phyloP scores from a whole-genome alignment of 148 eudicot species.

The Selenicereus undatus region DNA sequence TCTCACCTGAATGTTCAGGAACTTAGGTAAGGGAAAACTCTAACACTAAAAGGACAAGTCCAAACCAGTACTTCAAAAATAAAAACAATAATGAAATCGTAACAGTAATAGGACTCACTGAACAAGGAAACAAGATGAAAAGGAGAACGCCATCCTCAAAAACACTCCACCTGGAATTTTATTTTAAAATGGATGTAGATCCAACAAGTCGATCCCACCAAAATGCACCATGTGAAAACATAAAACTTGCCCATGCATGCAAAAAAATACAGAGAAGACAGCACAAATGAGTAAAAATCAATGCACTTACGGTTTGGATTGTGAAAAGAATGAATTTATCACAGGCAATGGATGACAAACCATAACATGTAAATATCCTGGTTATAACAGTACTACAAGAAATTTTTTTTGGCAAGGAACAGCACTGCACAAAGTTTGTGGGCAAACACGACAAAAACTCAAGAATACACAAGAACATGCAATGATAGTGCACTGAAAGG shows the following conservation, averaged over 20 bases:
- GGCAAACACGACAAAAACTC: too few relatives aligned
- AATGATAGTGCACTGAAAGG: background rate
- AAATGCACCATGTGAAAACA: slow-evolving; percentile 40
- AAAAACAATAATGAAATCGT: background rate
- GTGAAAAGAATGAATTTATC: background rate
- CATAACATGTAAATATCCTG: too few relatives aligned
- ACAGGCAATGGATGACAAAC: background rate
- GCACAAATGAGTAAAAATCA: background rate
- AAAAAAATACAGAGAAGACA: slow-evolving; percentile 14
- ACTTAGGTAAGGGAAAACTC: background rate
- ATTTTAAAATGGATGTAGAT: slow-evolving; percentile 28
- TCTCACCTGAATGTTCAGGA: background rate
- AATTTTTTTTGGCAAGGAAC: too few relatives aligned
- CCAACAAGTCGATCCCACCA: slow-evolving; percentile 38
- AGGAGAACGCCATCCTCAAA: slow-evolving; percentile 3
- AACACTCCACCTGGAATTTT: slow-evolving; percentile 27
- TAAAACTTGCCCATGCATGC: slow-evolving; percentile 24
- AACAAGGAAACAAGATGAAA: background rate
- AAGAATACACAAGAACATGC: background rate
- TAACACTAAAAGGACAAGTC: background rate
- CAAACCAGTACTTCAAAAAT: background rate
- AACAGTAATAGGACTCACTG: background rate
- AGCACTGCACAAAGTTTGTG: too few relatives aligned
- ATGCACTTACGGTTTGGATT: background rate
- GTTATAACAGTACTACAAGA: too few relatives aligned